phyloP scores from a whole-genome alignment of 768 basidiomycete genomes.

The Termitomyces sp. region DNA sequence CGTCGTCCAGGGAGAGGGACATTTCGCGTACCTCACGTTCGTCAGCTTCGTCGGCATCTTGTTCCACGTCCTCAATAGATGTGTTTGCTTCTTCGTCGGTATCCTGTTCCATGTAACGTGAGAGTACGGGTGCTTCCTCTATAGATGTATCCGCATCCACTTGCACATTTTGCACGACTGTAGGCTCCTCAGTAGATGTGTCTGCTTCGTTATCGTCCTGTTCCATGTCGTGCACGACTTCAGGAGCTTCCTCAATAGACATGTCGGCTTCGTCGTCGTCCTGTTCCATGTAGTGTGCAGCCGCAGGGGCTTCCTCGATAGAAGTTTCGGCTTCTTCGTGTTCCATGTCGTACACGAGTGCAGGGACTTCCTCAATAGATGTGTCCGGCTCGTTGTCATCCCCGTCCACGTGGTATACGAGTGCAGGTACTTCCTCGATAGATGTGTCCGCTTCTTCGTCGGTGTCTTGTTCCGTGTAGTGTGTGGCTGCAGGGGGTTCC shows the following conservation, averaged over 20 bases:
- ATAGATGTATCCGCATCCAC: background rate
- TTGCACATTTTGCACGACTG: background rate
- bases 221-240: no score
- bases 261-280: no score
- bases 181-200: background rate
- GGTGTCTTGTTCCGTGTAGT: no score
- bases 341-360: no score
- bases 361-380: no score
- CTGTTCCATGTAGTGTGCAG: no score
- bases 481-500: no score
- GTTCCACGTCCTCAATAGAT: background rate
- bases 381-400: background rate
- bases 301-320: no score
- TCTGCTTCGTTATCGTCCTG: background rate
- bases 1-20: conserved; percentile 8
- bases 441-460: background rate
- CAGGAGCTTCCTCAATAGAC: no score
- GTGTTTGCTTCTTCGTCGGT: background rate
- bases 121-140: background rate
- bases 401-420: background rate
- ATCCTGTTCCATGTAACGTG: background rate
- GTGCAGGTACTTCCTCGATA: background rate
- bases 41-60: conserved; percentile 3
- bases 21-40: conserved; percentile 15
- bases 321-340: no score